A percentile compares a stretch with the other conserved stretches of the same genome.
Conservation (phyloP, 2,329 filamentous ascomycete genomes). For the Calonectria naviculata region DNA sequence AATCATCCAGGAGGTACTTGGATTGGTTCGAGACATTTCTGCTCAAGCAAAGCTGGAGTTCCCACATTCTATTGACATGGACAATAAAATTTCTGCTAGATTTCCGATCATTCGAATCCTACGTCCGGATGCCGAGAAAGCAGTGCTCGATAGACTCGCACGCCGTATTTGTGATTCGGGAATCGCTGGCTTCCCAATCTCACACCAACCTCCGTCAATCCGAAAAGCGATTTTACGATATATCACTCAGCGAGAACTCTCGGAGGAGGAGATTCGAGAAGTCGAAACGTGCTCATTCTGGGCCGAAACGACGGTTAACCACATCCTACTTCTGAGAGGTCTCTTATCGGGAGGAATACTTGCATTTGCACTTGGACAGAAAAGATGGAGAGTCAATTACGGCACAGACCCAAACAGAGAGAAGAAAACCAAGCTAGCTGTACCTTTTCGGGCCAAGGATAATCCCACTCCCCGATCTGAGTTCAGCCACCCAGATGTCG, state of each 20-base stretch:
- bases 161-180: constrained; percentile 45
- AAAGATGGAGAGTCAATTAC: constrained; percentile 75
- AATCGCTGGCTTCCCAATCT: constrained; percentile 53
- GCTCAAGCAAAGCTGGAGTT: constrained; percentile 40
- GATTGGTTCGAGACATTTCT: constrained; percentile 49
- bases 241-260: constrained; percentile 51
- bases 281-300: constrained; percentile 54
- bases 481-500: constrained; percentile 71
- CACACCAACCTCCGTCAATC: constrained; percentile 43
- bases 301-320: constrained; percentile 41
- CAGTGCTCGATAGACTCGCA: constrained; percentile 48
- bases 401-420: constrained; percentile 59
- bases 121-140: constrained; percentile 38
- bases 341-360: constrained; percentile 68
- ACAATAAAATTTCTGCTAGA: constrained; percentile 39
- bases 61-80: constrained; percentile 56
- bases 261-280: constrained; percentile 37
- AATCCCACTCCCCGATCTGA: constrained; percentile 65
- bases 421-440: constrained; percentile 59
- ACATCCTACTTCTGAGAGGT: constrained; percentile 63
- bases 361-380: constrained; percentile 62
- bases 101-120: constrained; percentile 65
- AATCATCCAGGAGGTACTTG: constrained; percentile 64
- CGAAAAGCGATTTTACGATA: constrained; percentile 53
- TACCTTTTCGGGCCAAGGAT: constrained; percentile 72